Evolutionary conservation across 306 rosid species (phyloP).

Genomic region (Quercus dentata): DNA sequence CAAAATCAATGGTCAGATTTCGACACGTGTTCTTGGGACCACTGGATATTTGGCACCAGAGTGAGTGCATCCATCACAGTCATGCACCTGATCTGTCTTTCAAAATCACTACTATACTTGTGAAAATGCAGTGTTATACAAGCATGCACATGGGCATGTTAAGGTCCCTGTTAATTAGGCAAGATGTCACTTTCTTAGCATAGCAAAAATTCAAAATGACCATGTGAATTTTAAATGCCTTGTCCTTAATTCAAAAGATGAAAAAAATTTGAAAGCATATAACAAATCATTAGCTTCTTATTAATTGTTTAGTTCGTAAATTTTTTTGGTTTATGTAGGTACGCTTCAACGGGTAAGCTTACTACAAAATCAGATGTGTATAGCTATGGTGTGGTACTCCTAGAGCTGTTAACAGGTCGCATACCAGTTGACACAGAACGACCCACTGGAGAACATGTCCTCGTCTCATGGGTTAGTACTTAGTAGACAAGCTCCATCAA

Average conservation of each 20-base stretch:
- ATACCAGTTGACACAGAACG: constrained; percentile 81
- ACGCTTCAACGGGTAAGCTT: constrained; percentile 82
- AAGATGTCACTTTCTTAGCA: constrained; percentile 33
- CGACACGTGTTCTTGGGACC: constrained; percentile 87
- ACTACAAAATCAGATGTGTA: constrained; percentile 93
- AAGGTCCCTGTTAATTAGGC: constrained; percentile 35
- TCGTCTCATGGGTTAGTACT: constrained; percentile 91
- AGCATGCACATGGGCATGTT: constrained; percentile 42
- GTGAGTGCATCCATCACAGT: constrained; percentile 52
- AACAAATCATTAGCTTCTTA: background rate
- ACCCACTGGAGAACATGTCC: constrained; percentile 86
- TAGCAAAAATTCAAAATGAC: background rate
- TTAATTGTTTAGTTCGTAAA: background rate
- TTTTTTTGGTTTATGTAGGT: constrained; percentile 53
- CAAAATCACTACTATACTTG: constrained; percentile 20
- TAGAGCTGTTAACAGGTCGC: constrained; percentile 90
- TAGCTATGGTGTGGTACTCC: constrained; percentile 91
- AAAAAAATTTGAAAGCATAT: background rate
- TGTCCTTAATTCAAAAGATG: background rate
- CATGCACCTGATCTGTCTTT: constrained; percentile 13
- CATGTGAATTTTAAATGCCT: background rate
- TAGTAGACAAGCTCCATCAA: constrained; percentile 24
- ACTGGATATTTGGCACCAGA: constrained; percentile 98
- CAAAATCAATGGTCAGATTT: constrained; percentile 80
- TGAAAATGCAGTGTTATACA: constrained; percentile 25